Evolutionary conservation across 257 asterid species (phyloP).

Genomic region (Fraxinus americana): DNA sequence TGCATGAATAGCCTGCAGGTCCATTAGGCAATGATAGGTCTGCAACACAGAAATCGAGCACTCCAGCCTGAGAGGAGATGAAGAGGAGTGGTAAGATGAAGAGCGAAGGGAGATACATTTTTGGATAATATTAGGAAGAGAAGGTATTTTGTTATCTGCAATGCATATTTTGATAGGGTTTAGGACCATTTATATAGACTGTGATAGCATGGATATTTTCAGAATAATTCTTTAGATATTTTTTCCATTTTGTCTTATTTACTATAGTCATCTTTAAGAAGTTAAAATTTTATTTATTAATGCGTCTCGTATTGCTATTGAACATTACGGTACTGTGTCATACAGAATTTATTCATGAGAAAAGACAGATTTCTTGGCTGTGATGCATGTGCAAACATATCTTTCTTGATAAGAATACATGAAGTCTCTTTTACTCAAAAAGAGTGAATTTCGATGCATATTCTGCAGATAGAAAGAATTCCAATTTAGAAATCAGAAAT

Average conservation of each 20-base stretch:
- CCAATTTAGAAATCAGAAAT: neutral
- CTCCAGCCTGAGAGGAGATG: constrained; percentile 42
- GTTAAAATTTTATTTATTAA: neutral
- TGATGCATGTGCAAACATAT: constrained; percentile 38
- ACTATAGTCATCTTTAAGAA: neutral
- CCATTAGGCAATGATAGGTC: constrained; percentile 50
- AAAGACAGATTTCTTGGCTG: constrained; percentile 27
- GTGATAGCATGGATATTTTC: constrained; percentile 14
- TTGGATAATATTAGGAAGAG: neutral
- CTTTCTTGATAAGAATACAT: constrained; percentile 26
- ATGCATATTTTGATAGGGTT: constrained; percentile 27
- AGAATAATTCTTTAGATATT: neutral
- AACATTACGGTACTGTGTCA: too few relatives aligned
- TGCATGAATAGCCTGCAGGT: constrained; percentile 88
- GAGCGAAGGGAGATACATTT: constrained; percentile 33
- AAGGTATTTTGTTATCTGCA: neutral
- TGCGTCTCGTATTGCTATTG: neutral
- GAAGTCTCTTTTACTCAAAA: constrained; percentile 31
- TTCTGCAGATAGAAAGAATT: neutral
- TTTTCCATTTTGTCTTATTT: neutral
- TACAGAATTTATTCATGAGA: neutral
- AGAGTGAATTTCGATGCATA: constrained; percentile 5
- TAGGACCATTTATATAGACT: constrained; percentile 29
- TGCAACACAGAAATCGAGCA: constrained; percentile 78
- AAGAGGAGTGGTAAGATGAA: constrained; percentile 30